Evolutionary conservation across 2,329 filamentous ascomycete genomes (phyloP), one percentile per base, ranked within the genome.

Genomic region (Colletotrichum liriopes): DNA sequence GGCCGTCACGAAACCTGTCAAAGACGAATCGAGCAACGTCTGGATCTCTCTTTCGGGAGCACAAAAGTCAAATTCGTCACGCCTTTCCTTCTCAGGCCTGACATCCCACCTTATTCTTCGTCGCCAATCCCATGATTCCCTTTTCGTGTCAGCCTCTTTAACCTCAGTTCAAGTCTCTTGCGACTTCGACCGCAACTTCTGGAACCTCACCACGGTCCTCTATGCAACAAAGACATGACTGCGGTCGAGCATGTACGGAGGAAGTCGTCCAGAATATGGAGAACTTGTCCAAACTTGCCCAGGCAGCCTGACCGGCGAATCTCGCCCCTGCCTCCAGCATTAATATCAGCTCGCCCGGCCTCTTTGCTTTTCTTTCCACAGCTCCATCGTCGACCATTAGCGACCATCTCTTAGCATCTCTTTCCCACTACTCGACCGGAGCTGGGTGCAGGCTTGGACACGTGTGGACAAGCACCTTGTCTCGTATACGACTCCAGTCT

Each of bases 11-110:
- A 56, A 66, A 62, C n/a, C 67, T 71, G 71, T 73, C 67, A 71
- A 68, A 26, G 61, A 73, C 67, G 49, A 71, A 73, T 71, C 71
- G 67, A 73, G 71, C 71, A 62, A 73, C 52, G 66, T 58, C 67
- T 49, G 39, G 67, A 71, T 71, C 71, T 71, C 56, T 66, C 59
- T 41, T 71, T 73, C 62, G 66, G 71, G 61, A 63, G 61, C 58
- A 32, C 71, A 56, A 64, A 73, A 73, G 67, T 73, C 71, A 73
- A 73, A 71, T 65, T 71, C 55, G 43, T 11, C 43, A 51, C 71
- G 71, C 71, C 49, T 71, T 71, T 61, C 71, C 71, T 58, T 71
- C 60, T 71, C 67, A 66, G 71, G 71, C 67, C 39, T 71, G 55
- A 63, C 56, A 71, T 72, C 29, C 65, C 51, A 71, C 68, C 49